Evolutionary conservation across 768 basidiomycete genomes (phyloP), one percentile per base, ranked within the genome.

Genomic region (Leccinum uliginosum): DNA sequence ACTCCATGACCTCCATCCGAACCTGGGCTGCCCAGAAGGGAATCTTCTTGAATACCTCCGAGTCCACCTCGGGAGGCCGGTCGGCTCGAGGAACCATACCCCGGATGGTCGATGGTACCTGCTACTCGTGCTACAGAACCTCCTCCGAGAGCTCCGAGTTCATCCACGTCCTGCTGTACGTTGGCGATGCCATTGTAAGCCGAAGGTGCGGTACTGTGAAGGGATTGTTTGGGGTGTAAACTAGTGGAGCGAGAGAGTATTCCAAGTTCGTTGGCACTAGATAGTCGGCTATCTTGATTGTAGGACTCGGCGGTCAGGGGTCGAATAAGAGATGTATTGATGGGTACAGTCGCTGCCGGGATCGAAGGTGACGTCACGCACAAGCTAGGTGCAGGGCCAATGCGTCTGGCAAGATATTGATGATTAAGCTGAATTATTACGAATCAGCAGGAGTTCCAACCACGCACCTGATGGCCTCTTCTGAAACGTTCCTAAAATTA

Each of bases 381-480:
- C 29, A 79, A 67, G 55, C 71, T 80, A 3, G 78, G 75, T 1
- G 80, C 77, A 21, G 64, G 61, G 3, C 80, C 80, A 29, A 83
- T 82, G n/a, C 80, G 79, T 60, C 80, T 81, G 60, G 27, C 24
- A 21, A 17, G 11, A 9, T 47, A 15, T 19, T 19, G 17, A 52
- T 3, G 26, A 55, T 51, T 38, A 17, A 51, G 46, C 35, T 52
- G 15, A 27, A n/a, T 26, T 9, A n/a, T 26, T 9, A 53, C 15
- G 15, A 4, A 15, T 10, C 26, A 19, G 45, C 6, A 17, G 14
- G 14, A 32, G 10, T 7, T 11, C 9, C 11, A n/a, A 51, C 34
- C 60, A 57, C 62, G 3, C 56, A 75, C 74, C 76, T 81, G 55
- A 89, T 77, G 29, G 89, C 88, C 69, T 91, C 89, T 17, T 79